Conservation (phyloP, 1,284 basidiomycete species). For the Trichosporon faecale region DNA sequence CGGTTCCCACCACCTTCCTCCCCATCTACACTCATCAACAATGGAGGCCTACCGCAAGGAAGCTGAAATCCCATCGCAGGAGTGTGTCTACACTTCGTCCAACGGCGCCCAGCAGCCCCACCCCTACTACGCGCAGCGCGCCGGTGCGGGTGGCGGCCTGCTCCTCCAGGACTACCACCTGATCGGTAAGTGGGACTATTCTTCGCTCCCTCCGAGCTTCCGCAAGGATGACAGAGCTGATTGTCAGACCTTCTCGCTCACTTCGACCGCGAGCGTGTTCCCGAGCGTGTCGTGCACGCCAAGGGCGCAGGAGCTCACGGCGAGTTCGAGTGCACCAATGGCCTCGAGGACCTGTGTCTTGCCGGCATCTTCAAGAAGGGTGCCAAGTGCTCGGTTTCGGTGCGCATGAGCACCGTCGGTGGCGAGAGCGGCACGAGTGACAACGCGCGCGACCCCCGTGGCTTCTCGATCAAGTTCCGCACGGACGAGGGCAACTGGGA, state of each 20-base stretch:
- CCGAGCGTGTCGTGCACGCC: conserved; percentile 74
- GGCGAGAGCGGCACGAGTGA: conserved; percentile 83
- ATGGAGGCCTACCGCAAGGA: not conserved
- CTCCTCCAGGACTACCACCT: conserved; percentile 68
- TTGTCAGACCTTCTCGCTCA: conserved; percentile 57
- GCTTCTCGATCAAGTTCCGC: conserved; percentile 85
- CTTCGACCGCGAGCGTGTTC: conserved; percentile 62
- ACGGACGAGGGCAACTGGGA: conserved; percentile 88
- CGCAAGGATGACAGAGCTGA: not conserved
- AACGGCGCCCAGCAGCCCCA: conserved; percentile 68
- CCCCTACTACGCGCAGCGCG: conserved; percentile 66
- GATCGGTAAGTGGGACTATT: conserved; percentile 16
- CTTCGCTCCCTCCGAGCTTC: not conserved
- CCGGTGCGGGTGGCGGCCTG: conserved; percentile 72
- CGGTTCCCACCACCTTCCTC: not conserved
- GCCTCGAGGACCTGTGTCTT: conserved; percentile 73
- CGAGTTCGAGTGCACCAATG: conserved; percentile 81
- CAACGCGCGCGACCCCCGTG: conserved; percentile 80
- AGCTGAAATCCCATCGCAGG: not conserved
- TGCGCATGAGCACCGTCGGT: conserved; percentile 56
- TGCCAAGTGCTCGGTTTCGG: conserved; percentile 58
- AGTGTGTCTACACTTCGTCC: conserved; percentile 69
- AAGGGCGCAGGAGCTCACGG: conserved; percentile 75
- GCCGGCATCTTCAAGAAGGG: conserved; percentile 72
- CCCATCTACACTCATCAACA: not conserved